Conservation (phyloP, 2,329 filamentous ascomycete species). For the Fusarium sp. region DNA sequence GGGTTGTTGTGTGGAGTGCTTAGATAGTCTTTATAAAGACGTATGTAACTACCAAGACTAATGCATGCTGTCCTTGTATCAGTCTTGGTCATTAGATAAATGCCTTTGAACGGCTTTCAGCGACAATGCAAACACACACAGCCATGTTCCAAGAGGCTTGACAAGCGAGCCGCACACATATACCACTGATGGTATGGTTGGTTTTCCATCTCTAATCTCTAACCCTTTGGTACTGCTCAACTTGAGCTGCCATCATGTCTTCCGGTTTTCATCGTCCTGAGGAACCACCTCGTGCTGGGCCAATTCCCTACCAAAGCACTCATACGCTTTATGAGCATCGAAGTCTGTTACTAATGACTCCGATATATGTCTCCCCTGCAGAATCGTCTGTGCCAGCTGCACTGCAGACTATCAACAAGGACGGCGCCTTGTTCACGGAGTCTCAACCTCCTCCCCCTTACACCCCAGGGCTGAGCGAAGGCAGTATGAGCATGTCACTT, state of each 20-base stretch:
- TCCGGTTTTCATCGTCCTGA: not conserved
- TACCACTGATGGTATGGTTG: not conserved
- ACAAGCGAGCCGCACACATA: not conserved
- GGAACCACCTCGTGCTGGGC: not conserved
- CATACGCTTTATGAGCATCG: not conserved
- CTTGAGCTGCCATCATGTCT: not conserved
- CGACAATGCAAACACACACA: not conserved
- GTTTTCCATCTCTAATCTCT: not conserved
- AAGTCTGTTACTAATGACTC: not conserved
- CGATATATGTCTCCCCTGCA: not conserved
- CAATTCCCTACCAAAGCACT: not conserved
- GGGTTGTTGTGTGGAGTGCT: conserved; percentile 80
- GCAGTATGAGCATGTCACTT: not conserved
- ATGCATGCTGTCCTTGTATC: not conserved
- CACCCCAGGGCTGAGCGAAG: not conserved
- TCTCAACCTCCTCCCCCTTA: not conserved
- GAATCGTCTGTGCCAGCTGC: not conserved
- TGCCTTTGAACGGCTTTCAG: not conserved
- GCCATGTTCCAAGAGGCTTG: not conserved
- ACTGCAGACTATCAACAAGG: not conserved
- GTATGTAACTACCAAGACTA: not conserved
- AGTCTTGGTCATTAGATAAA: conserved; percentile 1
- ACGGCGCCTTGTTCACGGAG: too few relatives aligned
- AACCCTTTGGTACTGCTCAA: not conserved
- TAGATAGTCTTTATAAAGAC: conserved; percentile 53